Base-by-base conservation (phyloP, 2,329 filamentous ascomycete species). In the Teratosphaeria zuluensis region DNA sequence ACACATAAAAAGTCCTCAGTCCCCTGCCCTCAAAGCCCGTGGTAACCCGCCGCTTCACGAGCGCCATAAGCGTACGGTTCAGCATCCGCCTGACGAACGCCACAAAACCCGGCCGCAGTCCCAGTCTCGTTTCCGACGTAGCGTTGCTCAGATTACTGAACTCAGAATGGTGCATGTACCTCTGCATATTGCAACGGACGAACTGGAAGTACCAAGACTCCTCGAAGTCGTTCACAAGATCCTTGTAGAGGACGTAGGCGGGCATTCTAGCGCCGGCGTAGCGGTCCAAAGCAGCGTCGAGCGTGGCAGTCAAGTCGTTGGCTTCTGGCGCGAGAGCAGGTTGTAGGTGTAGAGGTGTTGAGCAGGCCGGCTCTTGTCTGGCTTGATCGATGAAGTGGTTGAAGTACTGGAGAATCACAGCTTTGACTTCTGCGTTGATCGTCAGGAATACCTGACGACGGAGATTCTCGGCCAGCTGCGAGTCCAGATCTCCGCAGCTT, bases 51-150 rank as follows among this genome's bases (percentile, higher is more conserved):
- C 38, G 12, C 38, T 46, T 16, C 38, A 19, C 16, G 12, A 46
- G 38, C 38, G 38, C 38, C 38, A 46, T 19, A n/a, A 46, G 38
- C 38, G 24, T 56, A 16, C 57, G 53, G 9, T 32, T 56, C 46
- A 59, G 21, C n/a, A 32, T 46, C n/a, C 57, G 53, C 46, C 53
- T 28, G 31, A 55, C n/a, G 31, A 59, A 56, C 31, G 56, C 57
- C n/a, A 31, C 6, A 5, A 56, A 53, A 9, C 54, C 57, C 4
- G 57, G 54, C 42, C 31, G 7, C 19, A 59, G 16, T 6, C 46
- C 56, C 30, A 55, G 19, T 24, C 6, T 14, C 3, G 3, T 28
- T 19, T 8, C 52, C 11, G 28, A 9, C 7, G 56, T 35, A 14
- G 31, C 3, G 4, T 55, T 31, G 28, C 28, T 54, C 11, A 54